A percentile compares a stretch with the other conserved stretches of the same genome.
phyloP scores from a whole-genome alignment of 371 early-diverging fungal genomes.

The Rhizomucor pusillus region DNA sequence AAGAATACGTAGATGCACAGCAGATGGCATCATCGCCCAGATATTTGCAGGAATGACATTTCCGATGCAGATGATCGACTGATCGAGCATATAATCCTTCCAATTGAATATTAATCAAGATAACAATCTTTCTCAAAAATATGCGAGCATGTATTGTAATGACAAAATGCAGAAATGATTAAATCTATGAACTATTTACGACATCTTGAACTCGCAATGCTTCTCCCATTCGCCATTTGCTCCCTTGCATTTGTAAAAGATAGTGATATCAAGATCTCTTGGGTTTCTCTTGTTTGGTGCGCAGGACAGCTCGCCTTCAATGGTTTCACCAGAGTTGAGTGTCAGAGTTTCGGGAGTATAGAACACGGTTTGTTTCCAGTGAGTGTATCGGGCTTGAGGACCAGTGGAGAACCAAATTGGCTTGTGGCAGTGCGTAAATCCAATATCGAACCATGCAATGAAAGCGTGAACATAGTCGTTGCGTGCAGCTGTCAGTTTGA shows the following conservation, averaged over 20 bases:
- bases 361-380: conserved; percentile 99
- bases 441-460: conserved; percentile 93
- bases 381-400: conserved; percentile 87
- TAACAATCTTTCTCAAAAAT: too few relatives aligned
- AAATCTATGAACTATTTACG: not conserved
- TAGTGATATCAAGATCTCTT: conserved; percentile 91
- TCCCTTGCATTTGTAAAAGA: conserved; percentile 55
- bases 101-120: too few relatives aligned
- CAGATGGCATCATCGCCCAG: too few relatives aligned
- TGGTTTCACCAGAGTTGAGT: conserved; percentile 74
- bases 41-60: too few relatives aligned
- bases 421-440: conserved; percentile 84
- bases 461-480: conserved; percentile 90
- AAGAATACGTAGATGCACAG: too few relatives aligned
- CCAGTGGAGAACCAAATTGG: conserved; percentile 90
- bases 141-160: too few relatives aligned
- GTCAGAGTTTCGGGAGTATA: conserved; percentile 75
- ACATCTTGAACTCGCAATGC: conserved; percentile 87
- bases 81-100: too few relatives aligned
- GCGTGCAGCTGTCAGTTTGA: conserved; percentile 72
- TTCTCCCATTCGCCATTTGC: conserved; percentile 71
- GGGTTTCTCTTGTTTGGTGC: conserved; percentile 87
- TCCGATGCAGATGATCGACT: too few relatives aligned
- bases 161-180: too few relatives aligned
- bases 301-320: conserved; percentile 79